Conservation (phyloP, 305 asterid genomes). For the Rubia balearica region DNA sequence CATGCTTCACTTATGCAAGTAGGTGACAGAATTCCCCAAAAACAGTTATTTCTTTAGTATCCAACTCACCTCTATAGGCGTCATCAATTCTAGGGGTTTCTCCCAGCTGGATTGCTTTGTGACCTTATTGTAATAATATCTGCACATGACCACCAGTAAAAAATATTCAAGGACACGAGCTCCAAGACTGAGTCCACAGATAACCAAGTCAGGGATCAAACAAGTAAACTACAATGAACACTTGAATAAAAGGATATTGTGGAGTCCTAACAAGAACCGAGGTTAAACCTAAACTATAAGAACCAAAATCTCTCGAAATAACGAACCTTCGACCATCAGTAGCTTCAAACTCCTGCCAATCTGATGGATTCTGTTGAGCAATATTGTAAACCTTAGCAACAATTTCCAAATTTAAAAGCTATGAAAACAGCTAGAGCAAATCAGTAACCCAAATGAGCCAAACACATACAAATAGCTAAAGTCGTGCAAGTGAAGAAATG, state of each 20-base stretch:
- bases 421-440: neutral
- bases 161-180: neutral
- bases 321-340: conserved; percentile 88
- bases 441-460: neutral
- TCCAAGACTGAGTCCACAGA: neutral
- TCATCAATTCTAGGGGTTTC: conserved; percentile 92
- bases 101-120: conserved; percentile 98
- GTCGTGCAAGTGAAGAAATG: neutral
- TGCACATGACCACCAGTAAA: conserved; percentile 25
- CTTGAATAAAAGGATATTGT: neutral
- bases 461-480: neutral
- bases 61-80: conserved; percentile 83
- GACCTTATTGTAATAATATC: conserved; percentile 83
- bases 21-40: conserved; percentile 16
- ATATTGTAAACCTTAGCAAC: conserved; percentile 37
- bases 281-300: neutral
- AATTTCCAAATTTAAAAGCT: conserved; percentile 11
- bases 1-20: conserved; percentile 20
- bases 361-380: conserved; percentile 56
- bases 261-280: neutral
- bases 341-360: conserved; percentile 93
- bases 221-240: neutral
- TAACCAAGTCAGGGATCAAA: neutral
- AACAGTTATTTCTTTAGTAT: conserved; percentile 22
- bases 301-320: conserved; percentile 6